A percentile compares a stretch with the other conserved stretches of the same genome.
Evolutionary conservation across 148 eudicot genomes (phyloP).

Genomic region (Rhododendron kiyosumense): DNA sequence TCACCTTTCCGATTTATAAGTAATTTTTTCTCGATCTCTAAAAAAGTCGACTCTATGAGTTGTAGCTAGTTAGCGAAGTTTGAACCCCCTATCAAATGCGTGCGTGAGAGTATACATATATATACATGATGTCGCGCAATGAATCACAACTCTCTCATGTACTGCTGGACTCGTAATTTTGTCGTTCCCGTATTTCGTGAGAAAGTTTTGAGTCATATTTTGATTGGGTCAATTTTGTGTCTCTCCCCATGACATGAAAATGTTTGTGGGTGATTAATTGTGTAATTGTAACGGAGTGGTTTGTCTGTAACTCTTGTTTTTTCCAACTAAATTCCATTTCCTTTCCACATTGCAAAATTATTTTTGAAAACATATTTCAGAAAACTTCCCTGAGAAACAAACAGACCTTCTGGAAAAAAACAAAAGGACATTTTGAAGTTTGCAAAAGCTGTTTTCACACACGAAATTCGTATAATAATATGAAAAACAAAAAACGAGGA

Average conservation of each 20-base stretch:
- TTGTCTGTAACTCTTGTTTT: background rate
- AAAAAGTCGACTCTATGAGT: too few relatives aligned
- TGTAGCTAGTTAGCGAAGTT: background rate
- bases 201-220: background rate
- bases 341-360: background rate
- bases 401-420: background rate
- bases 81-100: too few relatives aligned
- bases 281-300: background rate
- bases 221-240: background rate
- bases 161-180: too few relatives aligned
- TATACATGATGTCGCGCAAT: too few relatives aligned
- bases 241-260: too few relatives aligned
- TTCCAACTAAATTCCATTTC: background rate
- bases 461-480: background rate
- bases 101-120: too few relatives aligned
- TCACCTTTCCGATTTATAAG: background rate
- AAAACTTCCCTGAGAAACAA: background rate
- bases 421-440: background rate
- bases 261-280: background rate
- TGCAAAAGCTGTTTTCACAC: background rate
- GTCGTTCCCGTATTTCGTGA: background rate
- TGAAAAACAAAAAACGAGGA: background rate
- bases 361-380: background rate
- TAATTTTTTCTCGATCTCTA: too few relatives aligned
- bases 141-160: too few relatives aligned